These are phyloP conservation scores for Aureobasidium sp. DNA, from an alignment of 2,329 filamentous ascomycete species.

Conservation along the genomic window DNA sequence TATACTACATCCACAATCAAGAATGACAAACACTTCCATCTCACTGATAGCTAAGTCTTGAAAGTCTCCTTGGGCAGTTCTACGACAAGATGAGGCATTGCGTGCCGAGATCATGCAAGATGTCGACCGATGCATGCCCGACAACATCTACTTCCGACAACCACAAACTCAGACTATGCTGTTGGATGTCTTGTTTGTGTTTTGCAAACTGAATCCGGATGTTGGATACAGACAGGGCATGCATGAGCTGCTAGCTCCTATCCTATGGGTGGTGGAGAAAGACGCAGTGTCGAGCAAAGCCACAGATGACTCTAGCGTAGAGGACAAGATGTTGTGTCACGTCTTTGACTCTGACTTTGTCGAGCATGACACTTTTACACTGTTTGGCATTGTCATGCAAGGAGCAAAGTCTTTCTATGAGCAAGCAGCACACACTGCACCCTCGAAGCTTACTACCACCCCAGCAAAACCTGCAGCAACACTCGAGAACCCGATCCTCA, in stretches of 20 bases:
- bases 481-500: constrained; percentile 64
- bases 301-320: constrained; percentile 12
- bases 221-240: constrained; percentile 95
- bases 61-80: constrained; percentile 85
- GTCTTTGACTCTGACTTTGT: constrained; percentile 65
- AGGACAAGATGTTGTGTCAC: constrained; percentile 50
- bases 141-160: constrained; percentile 83
- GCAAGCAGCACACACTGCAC: constrained; percentile 36
- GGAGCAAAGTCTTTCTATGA: constrained; percentile 82
- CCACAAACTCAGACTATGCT: constrained; percentile 70
- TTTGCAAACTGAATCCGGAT: constrained; percentile 82
- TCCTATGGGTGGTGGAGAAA: constrained; percentile 73
- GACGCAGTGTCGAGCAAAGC: constrained; percentile 53
- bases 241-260: constrained; percentile 89
- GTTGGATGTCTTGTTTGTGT: constrained; percentile 85
- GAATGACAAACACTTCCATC: constrained; percentile 17
- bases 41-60: constrained; percentile 41
- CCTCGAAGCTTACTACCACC: constrained; percentile 22
- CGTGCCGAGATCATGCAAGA: constrained; percentile 89
- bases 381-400: constrained; percentile 85
- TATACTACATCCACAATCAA: constrained; percentile 28
- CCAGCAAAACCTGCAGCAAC: constrained; percentile 29
- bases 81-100: constrained; percentile 74
- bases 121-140: constrained; percentile 81
- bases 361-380: constrained; percentile 82